A percentile compares a stretch with the other conserved stretches of the same genome.
These are phyloP conservation scores for Pythium vanterpoolii DNA, from an alignment of 352 stramenopile species.

Conservation along the genomic window DNA sequence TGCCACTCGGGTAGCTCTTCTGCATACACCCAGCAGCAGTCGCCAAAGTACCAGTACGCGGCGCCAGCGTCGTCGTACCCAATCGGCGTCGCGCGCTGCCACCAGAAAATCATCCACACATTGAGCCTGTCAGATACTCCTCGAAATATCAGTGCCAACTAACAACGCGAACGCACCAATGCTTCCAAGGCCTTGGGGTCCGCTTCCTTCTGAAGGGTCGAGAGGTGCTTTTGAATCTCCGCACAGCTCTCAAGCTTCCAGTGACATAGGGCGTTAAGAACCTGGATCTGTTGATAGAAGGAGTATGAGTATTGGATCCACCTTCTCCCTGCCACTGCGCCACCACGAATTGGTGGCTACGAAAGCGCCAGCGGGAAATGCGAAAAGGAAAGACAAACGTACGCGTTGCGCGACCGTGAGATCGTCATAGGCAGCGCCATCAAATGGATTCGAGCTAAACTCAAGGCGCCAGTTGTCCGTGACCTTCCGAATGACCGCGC, in stretches of 20 bases:
- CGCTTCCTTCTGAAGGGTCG: slow-evolving; percentile 58
- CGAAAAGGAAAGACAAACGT: neutral
- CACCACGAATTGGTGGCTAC: neutral
- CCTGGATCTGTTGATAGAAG: slow-evolving; percentile 42
- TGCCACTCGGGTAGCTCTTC: slow-evolving; percentile 73
- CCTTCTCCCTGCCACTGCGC: neutral
- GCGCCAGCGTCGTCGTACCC: slow-evolving; percentile 71
- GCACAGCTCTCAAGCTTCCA: slow-evolving; percentile 78
- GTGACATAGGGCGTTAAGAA: slow-evolving; percentile 79
- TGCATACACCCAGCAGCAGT: slow-evolving; percentile 83
- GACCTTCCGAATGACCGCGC: slow-evolving; percentile 65
- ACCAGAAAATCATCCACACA: neutral
- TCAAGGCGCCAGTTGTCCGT: slow-evolving; percentile 72
- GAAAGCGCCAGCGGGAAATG: neutral
- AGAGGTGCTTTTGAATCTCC: slow-evolving; percentile 77
- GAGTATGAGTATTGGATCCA: neutral
- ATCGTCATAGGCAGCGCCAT: slow-evolving; percentile 45
- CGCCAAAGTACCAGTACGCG: slow-evolving; percentile 86
- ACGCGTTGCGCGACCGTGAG: slow-evolving; percentile 61
- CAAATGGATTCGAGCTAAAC: slow-evolving; percentile 67
- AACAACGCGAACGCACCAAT: slow-evolving; percentile 40
- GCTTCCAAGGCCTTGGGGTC: slow-evolving; percentile 50
- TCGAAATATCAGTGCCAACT: no score
- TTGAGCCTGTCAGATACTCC: neutral
- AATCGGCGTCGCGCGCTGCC: slow-evolving; percentile 56